Percentiles rank a stretch among this genome's conserved stretches.
Evolutionary conservation across 495 filamentous ascomycete genomes (phyloP).

Genomic region (Daldinia caldariorum): DNA sequence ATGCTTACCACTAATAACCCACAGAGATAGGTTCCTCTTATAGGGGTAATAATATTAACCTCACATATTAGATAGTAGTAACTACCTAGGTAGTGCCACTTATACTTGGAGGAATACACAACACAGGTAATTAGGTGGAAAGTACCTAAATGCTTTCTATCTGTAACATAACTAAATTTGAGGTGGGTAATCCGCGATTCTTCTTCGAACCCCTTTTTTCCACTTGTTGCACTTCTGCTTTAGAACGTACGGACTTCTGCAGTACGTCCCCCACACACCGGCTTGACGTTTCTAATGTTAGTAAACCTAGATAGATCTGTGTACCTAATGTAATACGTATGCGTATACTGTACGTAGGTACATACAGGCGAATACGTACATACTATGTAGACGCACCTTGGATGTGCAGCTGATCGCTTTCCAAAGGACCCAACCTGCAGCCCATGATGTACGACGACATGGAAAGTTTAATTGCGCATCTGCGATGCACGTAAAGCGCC

Average conservation of each 20-base stretch:
- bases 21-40: neutral
- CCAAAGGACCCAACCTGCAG: neutral
- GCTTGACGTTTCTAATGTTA: neutral
- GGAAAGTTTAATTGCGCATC: constrained; percentile 6
- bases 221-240: constrained; percentile 19
- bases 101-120: neutral
- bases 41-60: too few species aligned
- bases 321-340: neutral
- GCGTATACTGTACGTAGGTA: neutral
- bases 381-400: too few species aligned
- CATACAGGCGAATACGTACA: neutral
- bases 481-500: neutral
- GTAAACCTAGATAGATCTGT: neutral
- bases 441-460: neutral
- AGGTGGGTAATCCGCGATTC: neutral
- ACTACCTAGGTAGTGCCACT: neutral
- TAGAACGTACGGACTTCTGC: neutral
- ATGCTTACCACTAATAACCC: neutral
- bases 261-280: neutral
- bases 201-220: constrained; percentile 20
- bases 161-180: neutral
- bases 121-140: neutral
- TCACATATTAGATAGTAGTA: too few species aligned
- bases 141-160: neutral
- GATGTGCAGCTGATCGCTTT: constrained; percentile 3